These are phyloP conservation scores for Pinus tabuliformis DNA, from an alignment of 75 land plant genomes.

Conservation along the genomic window DNA sequence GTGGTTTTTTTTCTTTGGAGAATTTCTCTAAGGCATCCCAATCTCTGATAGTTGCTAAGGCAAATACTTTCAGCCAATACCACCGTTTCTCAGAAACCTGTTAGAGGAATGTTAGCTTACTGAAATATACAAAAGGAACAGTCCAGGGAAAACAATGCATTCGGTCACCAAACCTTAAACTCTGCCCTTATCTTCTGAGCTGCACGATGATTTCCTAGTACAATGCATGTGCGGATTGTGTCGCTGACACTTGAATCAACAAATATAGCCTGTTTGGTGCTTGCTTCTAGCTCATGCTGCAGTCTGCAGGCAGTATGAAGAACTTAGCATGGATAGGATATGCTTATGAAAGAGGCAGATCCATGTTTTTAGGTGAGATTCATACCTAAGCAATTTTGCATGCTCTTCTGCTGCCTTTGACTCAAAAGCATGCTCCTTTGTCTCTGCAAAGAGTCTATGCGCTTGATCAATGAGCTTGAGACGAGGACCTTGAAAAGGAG, in stretches of 20 bases:
- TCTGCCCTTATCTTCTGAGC: slow-evolving; percentile 76
- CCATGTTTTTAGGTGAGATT: neutral
- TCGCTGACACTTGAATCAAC: slow-evolving; percentile 98
- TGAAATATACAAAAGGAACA: slow-evolving; percentile 3
- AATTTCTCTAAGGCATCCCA: slow-evolving; percentile 97
- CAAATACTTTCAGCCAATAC: slow-evolving; percentile 98
- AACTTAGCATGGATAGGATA: neutral
- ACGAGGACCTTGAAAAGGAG: slow-evolving; percentile 89
- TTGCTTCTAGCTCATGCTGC: slow-evolving; percentile 90
- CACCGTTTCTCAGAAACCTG: slow-evolving; percentile 99
- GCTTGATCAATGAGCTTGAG: slow-evolving; percentile 85
- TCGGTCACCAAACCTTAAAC: slow-evolving; percentile 70
- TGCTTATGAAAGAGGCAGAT: neutral
- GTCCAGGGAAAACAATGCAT: neutral
- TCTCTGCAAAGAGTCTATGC: slow-evolving; percentile 63
- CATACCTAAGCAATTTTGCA: slow-evolving; percentile 85
- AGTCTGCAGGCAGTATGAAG: slow-evolving; percentile 34
- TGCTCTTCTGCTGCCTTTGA: slow-evolving; percentile 95
- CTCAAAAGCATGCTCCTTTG: slow-evolving; percentile 89
- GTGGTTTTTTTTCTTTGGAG: slow-evolving; percentile 93
- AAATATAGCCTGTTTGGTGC: slow-evolving; percentile 90
- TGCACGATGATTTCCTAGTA: slow-evolving; percentile 78
- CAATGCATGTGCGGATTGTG: slow-evolving; percentile 98
- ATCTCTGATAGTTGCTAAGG: slow-evolving; percentile 83
- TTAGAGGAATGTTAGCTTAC: slow-evolving; percentile 11